Percentiles rank a stretch among this genome's conserved stretches.
phyloP scores from a whole-genome alignment of 2,329 filamentous ascomycete species.

The Atkinsonella texensis region DNA sequence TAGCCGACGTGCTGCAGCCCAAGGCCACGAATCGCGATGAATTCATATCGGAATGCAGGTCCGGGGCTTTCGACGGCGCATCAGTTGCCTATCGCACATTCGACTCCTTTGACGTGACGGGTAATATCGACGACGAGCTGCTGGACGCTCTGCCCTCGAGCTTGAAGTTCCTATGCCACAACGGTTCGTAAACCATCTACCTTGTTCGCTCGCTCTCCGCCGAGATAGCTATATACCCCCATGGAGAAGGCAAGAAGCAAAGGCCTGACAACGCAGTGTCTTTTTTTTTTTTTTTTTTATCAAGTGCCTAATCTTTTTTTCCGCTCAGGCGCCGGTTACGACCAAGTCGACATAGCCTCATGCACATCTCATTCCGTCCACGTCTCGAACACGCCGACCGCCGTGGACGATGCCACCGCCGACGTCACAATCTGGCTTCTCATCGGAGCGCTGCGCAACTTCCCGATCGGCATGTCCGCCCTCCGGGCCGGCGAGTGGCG shows the following conservation, averaged over 20 bases:
- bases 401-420: conserved; percentile 73
- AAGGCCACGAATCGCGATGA: conserved; percentile 47
- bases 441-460: conserved; percentile 64
- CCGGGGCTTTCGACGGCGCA: conserved; percentile 54
- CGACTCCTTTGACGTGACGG: conserved; percentile 49
- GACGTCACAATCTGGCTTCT: conserved; percentile 73
- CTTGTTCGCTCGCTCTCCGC: background rate
- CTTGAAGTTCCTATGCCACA: conserved; percentile 48
- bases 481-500: conserved; percentile 59
- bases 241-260: background rate
- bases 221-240: background rate
- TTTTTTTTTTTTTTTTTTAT: background rate
- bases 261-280: background rate
- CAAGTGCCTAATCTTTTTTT: too few relatives aligned
- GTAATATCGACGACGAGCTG: conserved; percentile 59
- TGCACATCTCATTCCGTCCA: conserved; percentile 55
- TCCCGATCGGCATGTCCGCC: conserved; percentile 52
- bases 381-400: conserved; percentile 72
- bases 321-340: conserved; percentile 63
- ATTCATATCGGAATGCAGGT: conserved; percentile 57
- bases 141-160: conserved; percentile 42
- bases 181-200: conserved; percentile 28
- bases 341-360: conserved; percentile 63
- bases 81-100: conserved; percentile 62
- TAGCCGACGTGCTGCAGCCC: conserved; percentile 55